Evolutionary conservation across 1,139 yeast species (phyloP).

Genomic region (Dujonia santamariae): DNA sequence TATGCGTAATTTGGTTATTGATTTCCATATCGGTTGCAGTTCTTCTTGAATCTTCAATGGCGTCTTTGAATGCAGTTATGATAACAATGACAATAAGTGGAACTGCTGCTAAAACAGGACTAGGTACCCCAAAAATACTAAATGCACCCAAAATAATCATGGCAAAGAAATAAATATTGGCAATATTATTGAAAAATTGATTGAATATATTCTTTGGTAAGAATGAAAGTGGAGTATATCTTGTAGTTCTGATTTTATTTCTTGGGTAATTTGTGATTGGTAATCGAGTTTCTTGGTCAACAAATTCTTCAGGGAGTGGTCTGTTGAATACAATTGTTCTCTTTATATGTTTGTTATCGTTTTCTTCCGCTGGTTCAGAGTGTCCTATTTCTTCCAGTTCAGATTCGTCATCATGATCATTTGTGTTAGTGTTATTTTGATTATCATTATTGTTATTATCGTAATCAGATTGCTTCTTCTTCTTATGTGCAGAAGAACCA

Average conservation of each 20-base stretch:
- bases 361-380: constrained; percentile 31
- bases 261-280: constrained; percentile 39
- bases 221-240: constrained; percentile 55
- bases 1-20: constrained; percentile 49
- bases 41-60: constrained; percentile 56
- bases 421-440: too few relatives aligned
- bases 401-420: constrained; percentile 13
- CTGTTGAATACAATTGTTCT: constrained; percentile 67
- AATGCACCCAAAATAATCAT: constrained; percentile 52
- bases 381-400: constrained; percentile 18
- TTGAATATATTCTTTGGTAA: constrained; percentile 49
- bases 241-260: constrained; percentile 59
- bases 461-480: neutral
- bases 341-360: constrained; percentile 38
- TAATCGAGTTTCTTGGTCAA: constrained; percentile 44
- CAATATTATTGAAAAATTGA: constrained; percentile 51
- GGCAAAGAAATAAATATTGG: constrained; percentile 52
- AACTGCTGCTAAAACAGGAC: constrained; percentile 53
- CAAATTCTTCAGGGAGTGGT: constrained; percentile 59
- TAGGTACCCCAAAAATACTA: constrained; percentile 56
- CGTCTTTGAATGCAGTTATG: constrained; percentile 56
- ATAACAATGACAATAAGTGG: constrained; percentile 57
- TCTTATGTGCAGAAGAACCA: constrained; percentile 3
- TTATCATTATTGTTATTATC: constrained; percentile 5
- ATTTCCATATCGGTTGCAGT: constrained; percentile 52